phyloP scores from a whole-genome alignment of 2,329 filamentous ascomycete species.

The Aureobasidium musti region DNA sequence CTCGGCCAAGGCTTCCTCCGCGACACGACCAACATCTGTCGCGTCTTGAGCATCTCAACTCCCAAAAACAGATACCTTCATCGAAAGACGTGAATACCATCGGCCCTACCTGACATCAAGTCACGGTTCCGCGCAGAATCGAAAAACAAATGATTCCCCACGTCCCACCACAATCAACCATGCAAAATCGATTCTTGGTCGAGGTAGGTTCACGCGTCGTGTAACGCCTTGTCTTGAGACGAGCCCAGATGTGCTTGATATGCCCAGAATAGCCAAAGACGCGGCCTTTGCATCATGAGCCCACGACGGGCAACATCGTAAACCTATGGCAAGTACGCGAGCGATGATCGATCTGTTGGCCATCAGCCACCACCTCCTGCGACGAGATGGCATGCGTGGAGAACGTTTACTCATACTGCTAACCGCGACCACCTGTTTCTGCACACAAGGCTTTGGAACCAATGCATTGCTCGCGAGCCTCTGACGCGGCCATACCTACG shows the following conservation, averaged over 20 bases:
- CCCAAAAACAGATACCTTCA: not conserved
- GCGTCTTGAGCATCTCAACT: not conserved
- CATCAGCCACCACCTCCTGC: slow-evolving; percentile 15
- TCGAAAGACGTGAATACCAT: no score
- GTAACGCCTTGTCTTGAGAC: not conserved
- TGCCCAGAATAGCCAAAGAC: not conserved
- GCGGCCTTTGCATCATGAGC: not conserved
- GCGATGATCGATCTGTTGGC: not conserved
- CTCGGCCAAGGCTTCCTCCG: slow-evolving; percentile 3
- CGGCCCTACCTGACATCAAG: not conserved
- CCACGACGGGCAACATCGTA: not conserved
- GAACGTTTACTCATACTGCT: not conserved
- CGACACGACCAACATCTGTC: not conserved
- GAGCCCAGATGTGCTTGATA: not conserved
- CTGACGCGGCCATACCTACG: slow-evolving; percentile 11
- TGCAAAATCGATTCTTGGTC: slow-evolving; percentile 4
- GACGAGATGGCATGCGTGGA: not conserved
- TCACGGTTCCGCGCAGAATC: not conserved
- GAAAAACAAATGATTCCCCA: not conserved
- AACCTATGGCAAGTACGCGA: not conserved
- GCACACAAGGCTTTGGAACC: not conserved
- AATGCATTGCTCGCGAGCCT: not conserved
- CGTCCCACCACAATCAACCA: slow-evolving; percentile 4
- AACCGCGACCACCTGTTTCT: not conserved
- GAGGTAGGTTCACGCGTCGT: not conserved